These are phyloP conservation scores for Candida coleopterorum DNA, from an alignment of 805 yeast species.

Conservation along the genomic window DNA sequence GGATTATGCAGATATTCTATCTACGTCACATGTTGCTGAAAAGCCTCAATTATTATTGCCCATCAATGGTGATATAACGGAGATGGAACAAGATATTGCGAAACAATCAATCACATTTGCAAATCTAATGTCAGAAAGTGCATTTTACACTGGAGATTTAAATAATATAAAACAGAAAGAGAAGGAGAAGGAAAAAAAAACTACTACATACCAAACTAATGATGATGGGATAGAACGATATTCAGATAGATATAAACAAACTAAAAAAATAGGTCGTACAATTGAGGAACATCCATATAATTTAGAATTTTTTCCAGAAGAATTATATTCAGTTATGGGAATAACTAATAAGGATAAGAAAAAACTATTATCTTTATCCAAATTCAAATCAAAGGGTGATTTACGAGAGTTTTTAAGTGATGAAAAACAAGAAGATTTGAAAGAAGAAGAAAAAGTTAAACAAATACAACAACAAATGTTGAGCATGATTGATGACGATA, in stretches of 20 bases:
- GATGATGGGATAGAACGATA: constrained; percentile 75
- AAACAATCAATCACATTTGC: constrained; percentile 52
- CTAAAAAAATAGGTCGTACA: constrained; percentile 64
- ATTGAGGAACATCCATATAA: constrained; percentile 76
- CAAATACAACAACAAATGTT: constrained; percentile 40
- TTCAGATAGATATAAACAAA: constrained; percentile 73
- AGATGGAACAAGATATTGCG: constrained; percentile 48
- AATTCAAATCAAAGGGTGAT: constrained; percentile 36
- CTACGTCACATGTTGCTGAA: constrained; percentile 31
- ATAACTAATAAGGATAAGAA: constrained; percentile 49
- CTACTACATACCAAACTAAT: constrained; percentile 10
- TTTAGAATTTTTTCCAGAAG: constrained; percentile 69
- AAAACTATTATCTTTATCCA: constrained; percentile 39
- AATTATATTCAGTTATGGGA: constrained; percentile 70
- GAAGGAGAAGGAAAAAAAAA: constrained; percentile 4
- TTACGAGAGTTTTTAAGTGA: constrained; percentile 28
- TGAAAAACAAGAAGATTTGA: constrained; percentile 21
- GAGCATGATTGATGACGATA: constrained; percentile 39
- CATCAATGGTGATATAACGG: constrained; percentile 54
- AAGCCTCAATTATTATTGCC: constrained; percentile 52
- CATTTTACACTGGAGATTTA: constrained; percentile 58
- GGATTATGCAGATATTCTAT: constrained; percentile 55
- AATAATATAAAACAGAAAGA: constrained; percentile 19
- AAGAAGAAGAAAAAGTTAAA: constrained; percentile 24
- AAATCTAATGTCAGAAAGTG: constrained; percentile 55